A percentile compares a stretch with the other conserved stretches of the same genome.
phyloP scores from a whole-genome alignment of 176 grass and related monocot genomes.

The Saccharum spontaneum region DNA sequence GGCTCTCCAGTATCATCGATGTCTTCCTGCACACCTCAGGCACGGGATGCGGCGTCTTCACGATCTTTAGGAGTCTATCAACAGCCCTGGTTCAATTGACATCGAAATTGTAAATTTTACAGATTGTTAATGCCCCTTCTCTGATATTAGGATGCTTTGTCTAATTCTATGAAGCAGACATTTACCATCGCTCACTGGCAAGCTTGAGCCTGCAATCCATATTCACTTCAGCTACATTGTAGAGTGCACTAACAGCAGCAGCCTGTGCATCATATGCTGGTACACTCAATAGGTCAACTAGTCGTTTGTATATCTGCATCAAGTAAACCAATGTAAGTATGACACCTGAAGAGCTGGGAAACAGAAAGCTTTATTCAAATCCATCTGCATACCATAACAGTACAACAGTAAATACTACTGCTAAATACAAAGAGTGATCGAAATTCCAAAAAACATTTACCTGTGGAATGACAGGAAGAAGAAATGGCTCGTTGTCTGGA shows the following conservation, averaged over 20 bases:
- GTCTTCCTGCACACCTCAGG: slow-evolving; percentile 90
- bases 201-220: slow-evolving; percentile 92
- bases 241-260: slow-evolving; percentile 87
- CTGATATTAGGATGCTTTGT: background rate
- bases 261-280: slow-evolving; percentile 93
- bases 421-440: background rate
- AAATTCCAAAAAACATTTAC: slow-evolving; percentile 32
- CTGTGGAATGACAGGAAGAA: slow-evolving; percentile 74
- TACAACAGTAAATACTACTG: background rate
- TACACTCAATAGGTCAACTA: slow-evolving; percentile 90
- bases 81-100: slow-evolving; percentile 74
- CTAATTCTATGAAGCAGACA: slow-evolving; percentile 13
- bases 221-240: slow-evolving; percentile 96
- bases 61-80: slow-evolving; percentile 87
- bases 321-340: slow-evolving; percentile 23
- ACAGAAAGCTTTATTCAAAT: slow-evolving; percentile 7
- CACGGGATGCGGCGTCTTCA: slow-evolving; percentile 76
- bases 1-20: slow-evolving; percentile 84
- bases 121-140: slow-evolving; percentile 8
- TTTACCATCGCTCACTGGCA: slow-evolving; percentile 87
- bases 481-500: slow-evolving; percentile 93
- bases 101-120: background rate
- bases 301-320: slow-evolving; percentile 77
- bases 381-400: slow-evolving; percentile 18
- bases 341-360: background rate